Conservation (phyloP, 2,329 filamentous ascomycete species). For the Aspergillus vadensis region DNA sequence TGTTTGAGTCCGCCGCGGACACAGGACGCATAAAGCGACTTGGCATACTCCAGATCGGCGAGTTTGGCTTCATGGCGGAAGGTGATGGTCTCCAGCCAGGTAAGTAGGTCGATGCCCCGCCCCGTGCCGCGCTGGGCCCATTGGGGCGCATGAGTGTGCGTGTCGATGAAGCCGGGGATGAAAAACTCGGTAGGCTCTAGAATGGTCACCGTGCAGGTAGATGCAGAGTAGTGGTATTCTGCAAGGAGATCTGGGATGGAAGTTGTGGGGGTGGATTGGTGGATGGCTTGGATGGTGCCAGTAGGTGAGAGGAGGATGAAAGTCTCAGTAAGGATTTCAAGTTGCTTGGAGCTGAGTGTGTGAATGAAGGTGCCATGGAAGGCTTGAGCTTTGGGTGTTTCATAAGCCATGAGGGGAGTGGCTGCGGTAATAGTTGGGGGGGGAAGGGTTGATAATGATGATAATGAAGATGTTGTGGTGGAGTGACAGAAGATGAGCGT, state of each 20-base stretch:
- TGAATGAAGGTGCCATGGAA: constrained; percentile 42
- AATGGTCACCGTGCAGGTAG: constrained; percentile 30
- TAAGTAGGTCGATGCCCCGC: constrained; percentile 47
- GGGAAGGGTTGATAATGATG: constrained; percentile 15
- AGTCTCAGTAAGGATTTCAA: constrained; percentile 36
- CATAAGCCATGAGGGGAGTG: background rate
- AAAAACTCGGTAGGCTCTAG: constrained; percentile 35
- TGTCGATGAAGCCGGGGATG: constrained; percentile 56
- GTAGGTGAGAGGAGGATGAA: constrained; percentile 34
- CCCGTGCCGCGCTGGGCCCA: constrained; percentile 51
- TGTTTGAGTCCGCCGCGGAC: constrained; percentile 63
- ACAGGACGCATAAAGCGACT: constrained; percentile 53
- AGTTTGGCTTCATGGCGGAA: constrained; percentile 67
- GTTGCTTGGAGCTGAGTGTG: constrained; percentile 22
- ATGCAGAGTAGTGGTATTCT: constrained; percentile 28
- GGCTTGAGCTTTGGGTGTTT: constrained; percentile 29
- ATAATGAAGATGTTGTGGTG: constrained; percentile 11
- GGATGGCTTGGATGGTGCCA: constrained; percentile 35
- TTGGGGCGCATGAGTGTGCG: constrained; percentile 68
- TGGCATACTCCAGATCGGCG: constrained; percentile 56
- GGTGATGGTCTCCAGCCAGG: constrained; percentile 66
- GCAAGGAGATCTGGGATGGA: constrained; percentile 30
- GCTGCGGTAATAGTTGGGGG: no score
- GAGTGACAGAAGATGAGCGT: constrained; percentile 4
- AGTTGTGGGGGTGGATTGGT: constrained; percentile 20